Evolutionary conservation across 345 rosid genomes (phyloP), one percentile per base, ranked within the genome.

Genomic region (Brassica rapa): DNA sequence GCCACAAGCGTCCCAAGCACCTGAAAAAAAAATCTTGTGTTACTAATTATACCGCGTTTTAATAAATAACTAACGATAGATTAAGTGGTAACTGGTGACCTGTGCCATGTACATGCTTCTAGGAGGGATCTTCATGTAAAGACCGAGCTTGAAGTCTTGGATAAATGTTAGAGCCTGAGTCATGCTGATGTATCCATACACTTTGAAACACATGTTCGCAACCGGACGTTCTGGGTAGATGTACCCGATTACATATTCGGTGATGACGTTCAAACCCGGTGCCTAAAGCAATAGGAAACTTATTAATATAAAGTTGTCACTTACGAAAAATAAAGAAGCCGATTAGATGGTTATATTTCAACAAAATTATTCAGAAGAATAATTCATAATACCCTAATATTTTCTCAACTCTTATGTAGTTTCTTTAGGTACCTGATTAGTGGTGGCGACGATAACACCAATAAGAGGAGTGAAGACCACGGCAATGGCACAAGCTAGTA

Each of bases 141-240:
- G 94, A 15, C 95, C 97, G 11, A 89, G 92, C 79, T 93, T 93
- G 65, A 93, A 91, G 82, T 93, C 98, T 4, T 60, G 30, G 14
- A 91, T 61, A 66, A 93, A 93, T 55, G 88, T 84, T 10, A 91
- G 72, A 43, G 90, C 98, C 76, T 93, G 98, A 75, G 61, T 12
- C 97, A 91, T 89, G 81, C 95, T 93, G 32, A 93, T 89, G 80
- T 88, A 93, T 62, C 97, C 98, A 8, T 91, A 93, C 16, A 87
- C 93, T 85, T 93, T 93, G 87, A 93, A 93, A 83, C 93, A 88
- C 92, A 93, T 91, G 82, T 93, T 93, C 1, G 98, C 98, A 51
- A 93, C 93, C 3, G 97, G 97, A 43, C 82, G 83, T 83, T 88
- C 98, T 0, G 98, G 98, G 70, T 89, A 86, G 35, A 87, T 62